phyloP scores from a whole-genome alignment of 257 asterid genomes.

The Petunia axillaris region DNA sequence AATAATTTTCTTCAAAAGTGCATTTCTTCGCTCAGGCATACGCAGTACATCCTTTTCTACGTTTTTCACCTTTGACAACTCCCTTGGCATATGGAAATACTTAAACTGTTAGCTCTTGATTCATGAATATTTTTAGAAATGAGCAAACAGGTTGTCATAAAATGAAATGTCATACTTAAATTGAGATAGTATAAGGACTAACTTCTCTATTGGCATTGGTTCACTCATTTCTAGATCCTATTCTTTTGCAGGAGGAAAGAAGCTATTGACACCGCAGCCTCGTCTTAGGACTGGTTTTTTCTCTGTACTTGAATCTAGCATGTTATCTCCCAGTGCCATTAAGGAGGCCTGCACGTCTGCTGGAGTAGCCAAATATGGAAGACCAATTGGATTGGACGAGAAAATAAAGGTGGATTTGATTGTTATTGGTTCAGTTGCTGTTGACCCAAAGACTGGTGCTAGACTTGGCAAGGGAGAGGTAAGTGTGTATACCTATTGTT shows the following conservation, averaged over 20 bases:
- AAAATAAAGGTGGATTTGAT: conserved; percentile 87
- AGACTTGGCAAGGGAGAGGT: conserved; percentile 99
- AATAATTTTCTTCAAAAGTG: too few species aligned
- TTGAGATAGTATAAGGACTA: not conserved
- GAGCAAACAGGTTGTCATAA: too few species aligned
- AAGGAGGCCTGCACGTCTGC: conserved; percentile 93
- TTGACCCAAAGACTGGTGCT: conserved; percentile 88
- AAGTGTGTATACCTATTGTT: not conserved
- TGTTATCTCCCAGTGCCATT: conserved; percentile 55
- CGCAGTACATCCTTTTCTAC: too few species aligned
- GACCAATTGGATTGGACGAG: conserved; percentile 84
- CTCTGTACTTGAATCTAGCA: conserved; percentile 66
- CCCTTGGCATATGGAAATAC: too few species aligned
- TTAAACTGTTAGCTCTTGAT: not conserved
- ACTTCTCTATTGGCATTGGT: not conserved
- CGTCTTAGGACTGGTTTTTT: conserved; percentile 94
- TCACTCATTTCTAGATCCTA: not conserved
- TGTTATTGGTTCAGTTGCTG: conserved; percentile 92
- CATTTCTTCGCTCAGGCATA: too few species aligned
- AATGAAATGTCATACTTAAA: too few species aligned
- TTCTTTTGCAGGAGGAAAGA: conserved; percentile 63
- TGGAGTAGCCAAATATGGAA: conserved; percentile 90
- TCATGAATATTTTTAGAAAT: not conserved
- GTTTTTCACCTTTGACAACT: too few species aligned
- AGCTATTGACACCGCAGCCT: conserved; percentile 92